A percentile compares a stretch with the other conserved stretches of the same genome.
phyloP scores from a whole-genome alignment of 495 filamentous ascomycete genomes.

The Cercophora samala region DNA sequence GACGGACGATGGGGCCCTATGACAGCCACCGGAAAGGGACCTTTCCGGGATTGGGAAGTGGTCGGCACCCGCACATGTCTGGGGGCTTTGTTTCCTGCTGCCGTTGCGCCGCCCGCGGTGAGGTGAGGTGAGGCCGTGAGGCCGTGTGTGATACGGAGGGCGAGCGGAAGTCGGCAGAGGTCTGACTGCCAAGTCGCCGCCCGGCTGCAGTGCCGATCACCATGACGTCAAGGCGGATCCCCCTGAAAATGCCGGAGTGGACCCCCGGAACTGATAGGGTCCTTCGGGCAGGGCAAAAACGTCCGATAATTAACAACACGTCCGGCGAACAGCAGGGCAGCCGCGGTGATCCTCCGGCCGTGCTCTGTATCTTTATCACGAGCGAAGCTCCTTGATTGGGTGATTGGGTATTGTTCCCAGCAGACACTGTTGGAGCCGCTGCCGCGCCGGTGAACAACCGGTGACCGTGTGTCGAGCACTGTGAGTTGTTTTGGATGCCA shows the following conservation, averaged over 20 bases:
- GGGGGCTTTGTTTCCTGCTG: too few relatives aligned
- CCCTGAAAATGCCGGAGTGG: constrained; percentile 15
- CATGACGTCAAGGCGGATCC: constrained; percentile 25
- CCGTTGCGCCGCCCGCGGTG: too few relatives aligned
- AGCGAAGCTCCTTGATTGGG: background rate
- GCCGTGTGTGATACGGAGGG: background rate
- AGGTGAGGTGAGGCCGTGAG: too few relatives aligned
- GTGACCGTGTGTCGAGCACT: constrained; percentile 11
- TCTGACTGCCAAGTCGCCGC: constrained; percentile 21
- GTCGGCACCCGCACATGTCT: background rate
- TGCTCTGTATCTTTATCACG: background rate
- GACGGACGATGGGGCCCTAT: constrained; percentile 3
- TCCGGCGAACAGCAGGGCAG: background rate
- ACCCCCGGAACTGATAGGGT: constrained; percentile 1
- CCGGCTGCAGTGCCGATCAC: constrained; percentile 21
- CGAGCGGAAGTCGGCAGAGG: constrained; percentile 11
- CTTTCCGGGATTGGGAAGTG: background rate
- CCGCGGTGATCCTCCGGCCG: background rate
- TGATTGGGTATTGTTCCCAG: too few relatives aligned
- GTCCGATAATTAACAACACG: background rate
- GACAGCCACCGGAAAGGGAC: background rate
- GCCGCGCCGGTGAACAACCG: background rate
- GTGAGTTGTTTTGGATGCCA: constrained; percentile 6
- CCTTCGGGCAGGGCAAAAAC: background rate
- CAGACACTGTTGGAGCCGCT: background rate